Evolutionary conservation across 805 yeast genomes (phyloP).

Genomic region (Komagataella phaffii): DNA sequence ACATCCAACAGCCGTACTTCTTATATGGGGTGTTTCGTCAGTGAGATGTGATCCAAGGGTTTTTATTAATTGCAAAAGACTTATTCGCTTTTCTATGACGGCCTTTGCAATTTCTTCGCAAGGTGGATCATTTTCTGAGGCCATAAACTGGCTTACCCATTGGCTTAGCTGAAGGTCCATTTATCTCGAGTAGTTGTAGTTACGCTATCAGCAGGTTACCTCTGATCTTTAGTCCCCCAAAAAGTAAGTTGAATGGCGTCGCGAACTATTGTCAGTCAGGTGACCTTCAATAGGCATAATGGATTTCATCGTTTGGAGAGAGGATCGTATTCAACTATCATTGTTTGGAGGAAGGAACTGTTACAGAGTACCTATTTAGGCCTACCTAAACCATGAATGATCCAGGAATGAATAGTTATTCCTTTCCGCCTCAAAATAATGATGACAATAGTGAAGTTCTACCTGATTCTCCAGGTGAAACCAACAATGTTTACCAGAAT

Average conservation of each 20-base stretch:
- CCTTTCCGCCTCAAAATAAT: background rate
- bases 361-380: background rate
- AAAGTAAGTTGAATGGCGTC: background rate
- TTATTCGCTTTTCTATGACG: conserved; percentile 16
- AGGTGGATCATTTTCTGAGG: conserved; percentile 20
- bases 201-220: background rate
- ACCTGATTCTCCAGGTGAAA: background rate
- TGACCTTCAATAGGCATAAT: background rate
- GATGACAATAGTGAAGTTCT: background rate
- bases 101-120: conserved; percentile 15
- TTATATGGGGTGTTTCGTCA: conserved; percentile 25
- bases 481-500: background rate
- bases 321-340: background rate
- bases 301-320: background rate
- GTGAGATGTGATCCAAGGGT: conserved; percentile 34
- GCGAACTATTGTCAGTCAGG: background rate
- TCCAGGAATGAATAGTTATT: background rate
- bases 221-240: background rate
- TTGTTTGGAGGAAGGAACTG: background rate
- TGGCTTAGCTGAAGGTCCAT: background rate
- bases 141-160: conserved; percentile 23
- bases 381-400: background rate
- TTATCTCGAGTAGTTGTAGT: background rate
- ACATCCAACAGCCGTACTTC: conserved; percentile 27
- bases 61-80: conserved; percentile 29